Evolutionary conservation across 768 basidiomycete species (phyloP), one percentile per base, ranked within the genome.

Genomic region (Podaxis mareebaensis): DNA sequence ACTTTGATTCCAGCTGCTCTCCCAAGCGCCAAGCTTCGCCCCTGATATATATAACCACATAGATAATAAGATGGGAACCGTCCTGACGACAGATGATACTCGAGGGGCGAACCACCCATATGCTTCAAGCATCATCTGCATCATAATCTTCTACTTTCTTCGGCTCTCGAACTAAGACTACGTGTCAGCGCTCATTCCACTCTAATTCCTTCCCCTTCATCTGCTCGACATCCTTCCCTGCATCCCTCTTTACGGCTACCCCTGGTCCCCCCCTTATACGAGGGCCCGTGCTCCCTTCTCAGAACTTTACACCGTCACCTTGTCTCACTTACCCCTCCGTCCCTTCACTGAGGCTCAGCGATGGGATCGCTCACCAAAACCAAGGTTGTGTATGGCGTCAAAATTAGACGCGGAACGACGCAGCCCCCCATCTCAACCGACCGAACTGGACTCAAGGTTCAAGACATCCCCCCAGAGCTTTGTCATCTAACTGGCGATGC

Each of bases 401-500:
- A 63, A 36, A 48, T 63, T 20, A 63, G 22, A 49, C 61, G 61
- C 49, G 36, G 55, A 8, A 51, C 61, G 12, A 36, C 39, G 2
- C 49, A 51, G 40, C 4, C 61, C 40, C 20, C 42, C 24, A n/a
- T 30, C 30, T 53, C 60, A 12, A 42, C 40, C 7, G 44, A 63
- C 38, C 54, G 61, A 12, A 63, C 61, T 17, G 61, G 54, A 7
- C 54, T 63, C 48, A 51, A 57, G 22, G n/a, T 49, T 11, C 61
- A 63, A 33, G 61, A 56, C 26, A 57, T 57, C 22, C 61, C 61
- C 28, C 61, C 61, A 15, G 36, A 38, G 24, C 48, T 63, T 26
- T 63, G 61, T 57, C 61, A 63, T n/a, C 55, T 63, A 22, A 57
- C 61, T 2, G 61, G 61, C 6, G 61, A 63, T 49, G 61, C 54